Evolutionary conservation across 495 filamentous ascomycete genomes (phyloP).

Genomic region (Aspergillus olivimuriae): DNA sequence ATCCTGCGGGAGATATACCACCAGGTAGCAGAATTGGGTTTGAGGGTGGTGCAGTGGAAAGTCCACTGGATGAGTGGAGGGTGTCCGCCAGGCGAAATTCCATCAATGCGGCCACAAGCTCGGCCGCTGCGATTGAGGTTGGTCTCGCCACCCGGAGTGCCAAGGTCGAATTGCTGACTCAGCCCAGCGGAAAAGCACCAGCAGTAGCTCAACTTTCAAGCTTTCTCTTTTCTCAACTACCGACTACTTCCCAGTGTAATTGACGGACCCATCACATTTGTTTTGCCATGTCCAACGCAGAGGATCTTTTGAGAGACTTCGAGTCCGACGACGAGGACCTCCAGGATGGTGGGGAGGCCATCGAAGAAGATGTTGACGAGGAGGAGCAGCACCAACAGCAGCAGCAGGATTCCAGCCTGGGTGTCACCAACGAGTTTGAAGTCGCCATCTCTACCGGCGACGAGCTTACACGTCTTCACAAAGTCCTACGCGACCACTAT

Average conservation of each 20-base stretch:
- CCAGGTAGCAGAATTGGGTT: too few species aligned
- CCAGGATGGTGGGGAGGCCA: conserved; percentile 20
- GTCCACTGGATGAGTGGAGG: neutral
- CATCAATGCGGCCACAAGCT: neutral
- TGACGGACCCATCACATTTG: too few species aligned
- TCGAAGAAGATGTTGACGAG: conserved; percentile 19
- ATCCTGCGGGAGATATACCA: too few species aligned
- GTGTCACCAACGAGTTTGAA: conserved; percentile 76
- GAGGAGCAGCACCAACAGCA: conserved; percentile 14
- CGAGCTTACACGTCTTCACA: conserved; percentile 89
- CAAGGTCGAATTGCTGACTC: too few species aligned
- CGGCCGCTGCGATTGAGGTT: conserved; percentile 16
- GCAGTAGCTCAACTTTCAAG: neutral
- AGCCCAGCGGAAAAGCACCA: conserved; percentile 4
- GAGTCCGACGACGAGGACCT: conserved; percentile 34
- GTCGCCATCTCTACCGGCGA: conserved; percentile 87
- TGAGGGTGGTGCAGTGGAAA: too few species aligned
- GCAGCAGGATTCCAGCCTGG: conserved; percentile 11
- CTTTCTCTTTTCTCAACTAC: neutral
- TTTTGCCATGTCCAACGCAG: conserved; percentile 38
- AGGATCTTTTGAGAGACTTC: conserved; percentile 42
- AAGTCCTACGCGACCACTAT: conserved; percentile 93
- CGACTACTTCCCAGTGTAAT: too few species aligned
- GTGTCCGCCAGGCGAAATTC: neutral
- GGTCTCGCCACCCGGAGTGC: conserved; percentile 17